These are phyloP conservation scores for Syzygium grande DNA, from an alignment of 345 rosid genomes.

Conservation along the genomic window DNA sequence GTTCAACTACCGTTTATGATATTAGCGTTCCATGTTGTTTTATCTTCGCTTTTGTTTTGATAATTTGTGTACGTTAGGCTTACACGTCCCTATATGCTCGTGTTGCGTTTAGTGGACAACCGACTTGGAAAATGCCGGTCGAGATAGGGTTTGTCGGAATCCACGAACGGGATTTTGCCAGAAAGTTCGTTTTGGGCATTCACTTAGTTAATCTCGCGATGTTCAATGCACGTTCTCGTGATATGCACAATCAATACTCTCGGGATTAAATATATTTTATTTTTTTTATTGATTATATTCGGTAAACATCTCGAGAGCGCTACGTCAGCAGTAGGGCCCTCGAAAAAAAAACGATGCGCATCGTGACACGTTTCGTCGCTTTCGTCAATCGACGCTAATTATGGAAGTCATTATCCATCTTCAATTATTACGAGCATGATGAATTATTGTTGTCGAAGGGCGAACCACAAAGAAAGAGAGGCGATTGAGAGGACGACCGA, in stretches of 20 bases:
- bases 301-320: background rate
- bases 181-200: background rate
- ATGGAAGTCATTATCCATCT: background rate
- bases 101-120: background rate
- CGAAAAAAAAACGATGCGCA: background rate
- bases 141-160: background rate
- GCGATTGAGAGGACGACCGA: background rate
- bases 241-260: background rate
- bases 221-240: background rate
- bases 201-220: background rate
- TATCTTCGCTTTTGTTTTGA: fast-evolving
- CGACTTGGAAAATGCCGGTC: background rate
- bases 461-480: background rate
- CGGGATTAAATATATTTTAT: background rate
- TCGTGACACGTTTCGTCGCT: too few relatives aligned
- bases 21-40: background rate
- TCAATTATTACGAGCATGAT: background rate
- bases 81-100: background rate
- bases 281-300: background rate
- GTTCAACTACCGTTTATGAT: too few relatives aligned
- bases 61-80: background rate
- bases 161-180: background rate
- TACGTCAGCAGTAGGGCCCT: background rate
- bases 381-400: background rate
- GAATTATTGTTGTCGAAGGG: background rate